Percentiles rank a stretch among this genome's conserved stretches.
Evolutionary conservation across 75 land plant species (phyloP).

Genomic region (Selaginella moellendorffii): DNA sequence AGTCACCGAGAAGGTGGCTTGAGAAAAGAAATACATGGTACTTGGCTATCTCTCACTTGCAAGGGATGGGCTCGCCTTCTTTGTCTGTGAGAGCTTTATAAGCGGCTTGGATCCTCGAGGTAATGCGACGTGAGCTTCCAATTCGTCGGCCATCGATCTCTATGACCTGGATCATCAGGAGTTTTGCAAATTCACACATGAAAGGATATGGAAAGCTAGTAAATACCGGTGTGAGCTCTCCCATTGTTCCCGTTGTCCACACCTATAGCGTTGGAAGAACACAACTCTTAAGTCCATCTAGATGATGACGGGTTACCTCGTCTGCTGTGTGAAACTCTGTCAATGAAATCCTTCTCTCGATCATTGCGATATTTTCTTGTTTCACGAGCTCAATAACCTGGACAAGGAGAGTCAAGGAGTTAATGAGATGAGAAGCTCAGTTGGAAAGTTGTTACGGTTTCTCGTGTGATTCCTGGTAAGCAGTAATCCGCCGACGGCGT

Average conservation of each 20-base stretch:
- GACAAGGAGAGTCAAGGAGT: neutral
- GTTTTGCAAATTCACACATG: neutral
- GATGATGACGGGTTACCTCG: constrained; percentile 37
- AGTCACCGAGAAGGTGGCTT: neutral
- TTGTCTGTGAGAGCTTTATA: constrained; percentile 47
- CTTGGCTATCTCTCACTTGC: neutral
- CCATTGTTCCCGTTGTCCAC: constrained; percentile 99
- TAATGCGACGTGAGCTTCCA: constrained; percentile 65
- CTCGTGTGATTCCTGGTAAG: constrained; percentile 92
- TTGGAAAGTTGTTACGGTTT: constrained; percentile 67
- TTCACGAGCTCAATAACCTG: constrained; percentile 92
- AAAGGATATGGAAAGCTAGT: neutral
- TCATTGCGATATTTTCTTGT: constrained; percentile 44
- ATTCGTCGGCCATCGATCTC: constrained; percentile 78
- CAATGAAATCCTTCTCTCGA: constrained; percentile 62
- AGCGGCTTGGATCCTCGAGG: constrained; percentile 52
- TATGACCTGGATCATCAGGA: constrained; percentile 41
- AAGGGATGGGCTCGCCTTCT: constrained; percentile 64
- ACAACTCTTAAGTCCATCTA: neutral
- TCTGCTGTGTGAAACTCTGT: constrained; percentile 94
- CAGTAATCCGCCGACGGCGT: constrained; percentile 97
- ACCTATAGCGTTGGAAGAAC: constrained; percentile 49
- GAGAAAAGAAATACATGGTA: neutral
- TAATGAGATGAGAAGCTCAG: neutral
- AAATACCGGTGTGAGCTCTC: constrained; percentile 86